Percentiles rank a stretch among this genome's conserved stretches.
phyloP scores from a whole-genome alignment of 2,329 filamentous ascomycete genomes.

The Xylaria sp. region DNA sequence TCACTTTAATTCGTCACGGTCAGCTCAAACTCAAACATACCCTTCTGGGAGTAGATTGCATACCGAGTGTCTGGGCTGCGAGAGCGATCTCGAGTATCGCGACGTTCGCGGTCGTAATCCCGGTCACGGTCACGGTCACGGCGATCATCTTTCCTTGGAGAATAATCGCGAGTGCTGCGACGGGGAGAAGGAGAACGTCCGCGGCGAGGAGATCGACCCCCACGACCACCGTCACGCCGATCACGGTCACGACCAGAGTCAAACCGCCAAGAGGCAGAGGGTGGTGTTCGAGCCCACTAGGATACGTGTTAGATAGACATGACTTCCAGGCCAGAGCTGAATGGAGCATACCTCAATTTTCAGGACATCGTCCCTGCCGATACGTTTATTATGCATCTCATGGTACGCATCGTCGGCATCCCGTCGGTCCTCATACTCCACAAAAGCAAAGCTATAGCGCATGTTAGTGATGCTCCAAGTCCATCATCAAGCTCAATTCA shows the following conservation, averaged over 20 bases:
- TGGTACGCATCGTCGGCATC: slow-evolving; percentile 99
- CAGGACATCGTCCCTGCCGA: slow-evolving; percentile 92
- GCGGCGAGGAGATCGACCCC: slow-evolving; percentile 71
- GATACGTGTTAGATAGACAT: slow-evolving; percentile 35
- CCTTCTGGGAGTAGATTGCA: background rate
- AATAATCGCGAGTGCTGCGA: slow-evolving; percentile 81
- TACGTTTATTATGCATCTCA: slow-evolving; percentile 99
- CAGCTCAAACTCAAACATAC: slow-evolving; percentile 19
- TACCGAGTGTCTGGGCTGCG: slow-evolving; percentile 70
- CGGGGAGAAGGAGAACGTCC: slow-evolving; percentile 83
- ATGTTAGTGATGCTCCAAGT: slow-evolving; percentile 37
- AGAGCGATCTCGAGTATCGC: slow-evolving; percentile 71
- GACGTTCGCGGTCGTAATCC: slow-evolving; percentile 63
- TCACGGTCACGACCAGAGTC: slow-evolving; percentile 87
- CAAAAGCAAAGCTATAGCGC: slow-evolving; percentile 83
- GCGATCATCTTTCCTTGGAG: slow-evolving; percentile 88
- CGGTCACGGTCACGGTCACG: slow-evolving; percentile 79
- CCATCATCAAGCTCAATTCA: background rate
- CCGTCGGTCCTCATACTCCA: slow-evolving; percentile 98
- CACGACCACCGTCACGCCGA: slow-evolving; percentile 62
- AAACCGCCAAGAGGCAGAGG: slow-evolving; percentile 98
- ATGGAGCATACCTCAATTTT: slow-evolving; percentile 88
- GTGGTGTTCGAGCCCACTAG: slow-evolving; percentile 98
- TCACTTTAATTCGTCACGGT: slow-evolving; percentile 52
- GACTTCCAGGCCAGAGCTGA: background rate